Conservation (phyloP, 2,329 filamentous ascomycete species). For the Penicillium italicum region DNA sequence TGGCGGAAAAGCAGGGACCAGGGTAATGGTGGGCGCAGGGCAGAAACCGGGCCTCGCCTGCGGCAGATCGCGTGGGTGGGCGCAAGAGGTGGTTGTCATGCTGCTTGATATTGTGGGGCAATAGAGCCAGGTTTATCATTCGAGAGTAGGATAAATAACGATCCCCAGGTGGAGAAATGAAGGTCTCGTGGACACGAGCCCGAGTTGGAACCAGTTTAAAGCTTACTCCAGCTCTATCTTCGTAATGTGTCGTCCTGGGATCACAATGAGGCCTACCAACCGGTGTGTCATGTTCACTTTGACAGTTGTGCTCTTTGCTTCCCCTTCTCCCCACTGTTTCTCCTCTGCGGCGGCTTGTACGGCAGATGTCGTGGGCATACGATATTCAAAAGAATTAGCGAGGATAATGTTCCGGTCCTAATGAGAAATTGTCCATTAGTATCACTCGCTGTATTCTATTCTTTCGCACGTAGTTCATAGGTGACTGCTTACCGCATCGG, state of each 20-base stretch:
- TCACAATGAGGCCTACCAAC: constrained; percentile 83
- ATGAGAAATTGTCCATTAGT: constrained; percentile 5
- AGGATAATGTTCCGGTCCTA: constrained; percentile 89
- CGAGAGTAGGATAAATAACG: background rate
- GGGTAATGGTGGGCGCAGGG: constrained; percentile 3
- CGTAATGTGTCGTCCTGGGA: constrained; percentile 79
- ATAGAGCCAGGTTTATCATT: constrained; percentile 15
- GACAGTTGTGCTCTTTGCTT: constrained; percentile 35
- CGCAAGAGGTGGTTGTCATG: background rate
- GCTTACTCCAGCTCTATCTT: constrained; percentile 82
- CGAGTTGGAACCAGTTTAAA: constrained; percentile 6
- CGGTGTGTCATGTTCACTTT: constrained; percentile 74
- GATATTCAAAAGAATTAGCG: constrained; percentile 82
- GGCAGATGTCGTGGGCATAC: constrained; percentile 60
- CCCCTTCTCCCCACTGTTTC: constrained; percentile 22
- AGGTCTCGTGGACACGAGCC: constrained; percentile 12
- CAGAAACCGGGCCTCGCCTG: constrained; percentile 2
- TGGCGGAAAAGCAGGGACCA: constrained; percentile 6
- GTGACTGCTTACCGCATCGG: constrained; percentile 67
- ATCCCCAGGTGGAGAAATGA: background rate
- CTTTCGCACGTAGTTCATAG: background rate
- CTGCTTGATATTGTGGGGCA: constrained; percentile 5
- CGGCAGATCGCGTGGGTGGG: background rate
- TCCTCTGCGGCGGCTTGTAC: constrained; percentile 42
- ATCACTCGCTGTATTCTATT: background rate